Evolutionary conservation across 148 eudicot genomes (phyloP).

Genomic region (Rhododendron molle): DNA sequence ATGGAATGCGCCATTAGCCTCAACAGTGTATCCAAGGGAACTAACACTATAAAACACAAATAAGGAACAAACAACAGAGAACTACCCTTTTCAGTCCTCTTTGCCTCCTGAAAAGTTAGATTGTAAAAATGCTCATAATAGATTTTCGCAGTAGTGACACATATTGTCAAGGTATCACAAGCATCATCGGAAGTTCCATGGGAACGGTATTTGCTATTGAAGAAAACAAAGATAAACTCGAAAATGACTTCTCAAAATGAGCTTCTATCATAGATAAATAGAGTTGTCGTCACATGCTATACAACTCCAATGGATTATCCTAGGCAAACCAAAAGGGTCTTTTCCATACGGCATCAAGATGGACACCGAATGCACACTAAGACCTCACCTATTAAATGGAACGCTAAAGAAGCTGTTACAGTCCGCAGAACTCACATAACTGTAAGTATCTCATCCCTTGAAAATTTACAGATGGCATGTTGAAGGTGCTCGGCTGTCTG

Average conservation of each 20-base stretch:
- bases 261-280: not conserved
- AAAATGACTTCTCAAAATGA: too few relatives aligned
- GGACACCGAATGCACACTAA: conserved; percentile 1
- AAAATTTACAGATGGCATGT: conserved; percentile 53
- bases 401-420: conserved; percentile 21
- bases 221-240: not conserved
- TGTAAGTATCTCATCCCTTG: conserved; percentile 67
- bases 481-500: conserved; percentile 94
- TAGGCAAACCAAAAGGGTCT: not conserved
- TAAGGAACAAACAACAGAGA: not conserved
- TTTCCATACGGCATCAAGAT: conserved; percentile 1
- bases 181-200: not conserved
- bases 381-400: conserved; percentile 19
- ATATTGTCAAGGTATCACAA: not conserved
- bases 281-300: not conserved
- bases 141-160: not conserved
- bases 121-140: not conserved
- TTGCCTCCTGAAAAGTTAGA: not conserved
- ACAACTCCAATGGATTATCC: not conserved
- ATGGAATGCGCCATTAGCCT: not conserved
- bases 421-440: conserved; percentile 69
- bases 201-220: not conserved
- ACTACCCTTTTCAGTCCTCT: not conserved
- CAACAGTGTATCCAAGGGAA: not conserved
- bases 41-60: not conserved